Base-by-base conservation (phyloP, 768 basidiomycete genomes). In the Daedalea quercina region DNA sequence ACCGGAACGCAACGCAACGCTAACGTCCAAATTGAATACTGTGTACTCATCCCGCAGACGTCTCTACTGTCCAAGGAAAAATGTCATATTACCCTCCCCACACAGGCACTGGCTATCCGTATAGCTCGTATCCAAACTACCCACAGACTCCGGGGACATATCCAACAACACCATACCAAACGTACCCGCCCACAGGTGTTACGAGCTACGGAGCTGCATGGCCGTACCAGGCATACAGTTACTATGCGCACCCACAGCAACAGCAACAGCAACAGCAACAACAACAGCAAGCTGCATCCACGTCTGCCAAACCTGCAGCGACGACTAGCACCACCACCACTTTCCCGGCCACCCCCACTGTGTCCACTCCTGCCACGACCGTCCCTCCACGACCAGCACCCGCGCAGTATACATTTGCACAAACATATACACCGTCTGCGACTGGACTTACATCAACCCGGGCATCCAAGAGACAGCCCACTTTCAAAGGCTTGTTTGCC, bases 401-500 rank as follows among this genome's bases (percentile, higher is more conserved):
- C 2, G 52, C 79, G 11, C 76, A 77, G 2, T 84, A 82, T 52
- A 75, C 80, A 0, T 72, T 84, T 59, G 74, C 78, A 1, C 78
- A 82, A 26, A 70, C 75, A 1, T 70, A 76, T 48, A 59, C 72
- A 23, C 67, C 73, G 42, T 62, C 73, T 12, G 65, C 69, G 15
- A 68, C 73, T 34, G 70, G 69, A 23, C 70, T 73, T 40, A 65
- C 67, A 1, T 63, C 73, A 35, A 49, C 61, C 34, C 73, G 85
- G 25, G 76, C 77, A 47, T 67, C 75, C 11, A 75, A 81, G 60
- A 85, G 82, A 65, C 80, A 83, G 61, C 77, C 85, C 25, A 86
- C 79, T 62, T 71, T 85, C 60, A 85, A 80, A 59, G 90, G 89
- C 2, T 65, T 87, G 51, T 92, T 92, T 61, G 76, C 81, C 1